Percentiles rank a stretch among this genome's conserved stretches.
Evolutionary conservation across 306 rosid species (phyloP).

Genomic region (Luffa aegyptiaca): DNA sequence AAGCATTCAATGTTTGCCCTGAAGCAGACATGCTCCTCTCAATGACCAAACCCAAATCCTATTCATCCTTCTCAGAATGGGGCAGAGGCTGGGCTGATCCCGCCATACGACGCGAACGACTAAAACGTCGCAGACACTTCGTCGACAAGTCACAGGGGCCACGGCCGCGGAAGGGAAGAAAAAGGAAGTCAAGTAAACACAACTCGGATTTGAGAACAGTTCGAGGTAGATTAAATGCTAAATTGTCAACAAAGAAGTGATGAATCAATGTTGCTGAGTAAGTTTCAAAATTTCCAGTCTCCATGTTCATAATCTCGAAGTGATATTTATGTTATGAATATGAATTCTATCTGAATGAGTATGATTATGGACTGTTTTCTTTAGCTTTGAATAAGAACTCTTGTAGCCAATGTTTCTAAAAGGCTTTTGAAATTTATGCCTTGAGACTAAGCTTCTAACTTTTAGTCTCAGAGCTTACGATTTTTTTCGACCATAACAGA

Average conservation of each 20-base stretch:
- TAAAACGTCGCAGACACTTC: constrained; percentile 27
- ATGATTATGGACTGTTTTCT: background rate
- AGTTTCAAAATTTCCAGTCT: background rate
- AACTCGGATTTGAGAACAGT: constrained; percentile 35
- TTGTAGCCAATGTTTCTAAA: too few species aligned
- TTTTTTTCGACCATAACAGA: too few species aligned
- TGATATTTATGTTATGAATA: background rate
- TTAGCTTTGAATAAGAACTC: too few species aligned
- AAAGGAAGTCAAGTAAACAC: constrained; percentile 21
- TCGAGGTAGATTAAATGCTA: constrained; percentile 56
- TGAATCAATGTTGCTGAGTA: background rate
- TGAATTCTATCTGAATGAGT: background rate
- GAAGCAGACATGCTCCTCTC: constrained; percentile 87
- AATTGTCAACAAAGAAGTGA: background rate
- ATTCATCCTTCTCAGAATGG: constrained; percentile 75
- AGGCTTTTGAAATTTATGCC: too few species aligned
- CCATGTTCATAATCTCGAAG: background rate
- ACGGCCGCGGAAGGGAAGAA: background rate
- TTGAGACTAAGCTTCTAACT: too few species aligned
- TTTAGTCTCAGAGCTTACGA: too few species aligned
- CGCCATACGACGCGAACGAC: constrained; percentile 75
- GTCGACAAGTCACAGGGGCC: constrained; percentile 14
- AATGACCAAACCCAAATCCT: constrained; percentile 30
- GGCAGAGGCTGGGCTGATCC: constrained; percentile 96
- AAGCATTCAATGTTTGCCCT: constrained; percentile 49